Evolutionary conservation across 768 basidiomycete species (phyloP).

Genomic region (Russula dissimulans): DNA sequence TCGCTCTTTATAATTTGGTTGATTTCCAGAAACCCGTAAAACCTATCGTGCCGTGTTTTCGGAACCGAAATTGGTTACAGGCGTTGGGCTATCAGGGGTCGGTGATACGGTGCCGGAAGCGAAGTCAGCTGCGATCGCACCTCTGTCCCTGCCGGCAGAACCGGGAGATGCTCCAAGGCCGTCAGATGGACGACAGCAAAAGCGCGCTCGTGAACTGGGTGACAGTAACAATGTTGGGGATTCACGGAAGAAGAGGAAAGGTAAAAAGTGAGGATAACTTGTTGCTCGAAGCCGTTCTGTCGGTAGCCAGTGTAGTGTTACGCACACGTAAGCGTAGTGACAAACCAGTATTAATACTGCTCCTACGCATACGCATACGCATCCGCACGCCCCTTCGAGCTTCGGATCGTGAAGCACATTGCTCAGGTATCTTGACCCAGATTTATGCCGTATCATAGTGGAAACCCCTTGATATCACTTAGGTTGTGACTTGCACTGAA

Average conservation of each 20-base stretch:
- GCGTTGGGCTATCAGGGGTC: not conserved
- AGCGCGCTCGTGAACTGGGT: not conserved
- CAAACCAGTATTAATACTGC: too few species aligned
- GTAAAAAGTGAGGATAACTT: not conserved
- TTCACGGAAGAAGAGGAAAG: slow-evolving; percentile 15
- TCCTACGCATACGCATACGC: too few species aligned
- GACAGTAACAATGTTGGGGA: not conserved
- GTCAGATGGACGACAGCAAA: slow-evolving; percentile 3
- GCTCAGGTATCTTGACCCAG: too few species aligned
- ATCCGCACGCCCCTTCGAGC: too few species aligned
- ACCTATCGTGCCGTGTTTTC: slow-evolving; percentile 76
- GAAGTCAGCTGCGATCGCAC: not conserved
- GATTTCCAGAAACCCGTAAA: slow-evolving; percentile 57
- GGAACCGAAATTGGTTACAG: slow-evolving; percentile 50
- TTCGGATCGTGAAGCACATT: too few species aligned
- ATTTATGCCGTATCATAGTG: too few species aligned
- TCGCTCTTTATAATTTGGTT: not conserved
- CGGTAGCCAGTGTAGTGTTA: not conserved
- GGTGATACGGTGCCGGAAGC: not conserved
- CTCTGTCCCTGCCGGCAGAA: not conserved
- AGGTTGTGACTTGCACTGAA: too few species aligned
- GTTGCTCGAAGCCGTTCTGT: not conserved
- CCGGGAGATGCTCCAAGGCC: not conserved
- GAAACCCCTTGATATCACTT: too few species aligned
- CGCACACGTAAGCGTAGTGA: too few species aligned